Evolutionary conservation across 495 filamentous ascomycete species (phyloP), one percentile per base, ranked within the genome.

Genomic region (Clavariopsis aquatica): DNA sequence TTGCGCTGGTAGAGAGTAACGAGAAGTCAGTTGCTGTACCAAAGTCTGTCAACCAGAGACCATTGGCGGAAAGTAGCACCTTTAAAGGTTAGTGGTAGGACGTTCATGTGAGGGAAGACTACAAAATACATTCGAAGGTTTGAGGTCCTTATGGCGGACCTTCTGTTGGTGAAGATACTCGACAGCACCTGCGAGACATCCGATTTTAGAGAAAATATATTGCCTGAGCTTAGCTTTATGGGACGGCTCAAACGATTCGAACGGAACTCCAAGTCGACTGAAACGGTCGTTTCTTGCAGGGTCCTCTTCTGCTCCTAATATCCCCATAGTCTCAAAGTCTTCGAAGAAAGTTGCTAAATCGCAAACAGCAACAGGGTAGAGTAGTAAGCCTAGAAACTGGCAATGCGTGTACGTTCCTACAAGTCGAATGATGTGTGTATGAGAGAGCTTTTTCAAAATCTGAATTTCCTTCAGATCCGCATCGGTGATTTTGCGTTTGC

Each of bases 21-120:
- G 69, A 71, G 31, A 71, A 71, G 28, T 71, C 69, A 1, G 69
- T 64, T 22, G 64, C 60, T 15, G 20, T 60, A 4, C 64, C 68
- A 41, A 70, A 70, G 26, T 70, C 68, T 15, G 68, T 70, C 7
- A 70, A 26, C 68, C 64, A 67, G 24, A 67, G 9, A 1, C 47
- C 27, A 20, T 64, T 36, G 1, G 41, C 53, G 20, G 58, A 54
- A 46, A 70, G 52, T 6, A 71, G 55, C n/a, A 68, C 57, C 36
- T 70, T 66, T 22, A 61, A n/a, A n/a, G n/a, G n/a, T n/a, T n/a
- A n/a, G n/a, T n/a, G n/a, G n/a, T n/a, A n/a, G n/a, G n/a, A n/a
- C n/a, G n/a, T n/a, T n/a, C n/a, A n/a, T n/a, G n/a, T n/a, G n/a
- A n/a, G 60, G 27, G 31, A 36, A 36, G 13, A 13, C 31, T n/a